Base-by-base conservation (phyloP, 805 yeast species). In the Ogataea wickerhamii region DNA sequence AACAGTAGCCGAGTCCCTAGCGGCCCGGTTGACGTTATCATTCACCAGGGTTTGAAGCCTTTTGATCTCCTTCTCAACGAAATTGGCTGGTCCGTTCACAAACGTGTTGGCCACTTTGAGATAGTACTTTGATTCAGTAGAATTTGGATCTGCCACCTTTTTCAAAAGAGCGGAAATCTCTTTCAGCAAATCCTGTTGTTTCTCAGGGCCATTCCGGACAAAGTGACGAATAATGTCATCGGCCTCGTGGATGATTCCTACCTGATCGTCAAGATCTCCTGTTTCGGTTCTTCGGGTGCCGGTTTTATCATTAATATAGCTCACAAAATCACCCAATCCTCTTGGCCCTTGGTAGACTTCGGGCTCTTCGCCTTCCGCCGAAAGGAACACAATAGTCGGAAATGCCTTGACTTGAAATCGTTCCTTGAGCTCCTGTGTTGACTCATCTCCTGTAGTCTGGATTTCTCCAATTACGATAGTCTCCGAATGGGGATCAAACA, bases 311-410 rank as follows among this genome's bases (percentile, higher is more conserved):
- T 69, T 77, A 12, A 76, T 58, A 50, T 79, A 86, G 26, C 66
- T 65, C 29, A 73, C 66, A 19, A 82, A 66, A 13, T 70, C 60
- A 7, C 68, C 66, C 10, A 69, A 51, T 40, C 71, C 72, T 40
- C 83, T 64, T 19, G 60, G 60, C 7, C 74, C 76, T 26, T 62
- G 62, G 45, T 63, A 61, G 20, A 33, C 28, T 38, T 53, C 54
- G 28, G 49, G 67, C 58, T 49, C 53, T 5, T 53, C 51, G 7
- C 73, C 68, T 12, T 66, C 57, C 23, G 62, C 64, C 4, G 58
- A 47, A 51, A 80, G 70, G 41, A 57, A 73, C 28, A 78, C 48
- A n/a, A 82, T 58, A 0, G 82, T 70, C 11, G 89, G 88, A 56
- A 65, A 72, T 6, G 65, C 60, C 12, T 56, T 46, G 36, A 81